Evolutionary conservation across 495 filamentous ascomycete genomes (phyloP), one percentile per base, ranked within the genome.

Genomic region (Lophium mytilinum): DNA sequence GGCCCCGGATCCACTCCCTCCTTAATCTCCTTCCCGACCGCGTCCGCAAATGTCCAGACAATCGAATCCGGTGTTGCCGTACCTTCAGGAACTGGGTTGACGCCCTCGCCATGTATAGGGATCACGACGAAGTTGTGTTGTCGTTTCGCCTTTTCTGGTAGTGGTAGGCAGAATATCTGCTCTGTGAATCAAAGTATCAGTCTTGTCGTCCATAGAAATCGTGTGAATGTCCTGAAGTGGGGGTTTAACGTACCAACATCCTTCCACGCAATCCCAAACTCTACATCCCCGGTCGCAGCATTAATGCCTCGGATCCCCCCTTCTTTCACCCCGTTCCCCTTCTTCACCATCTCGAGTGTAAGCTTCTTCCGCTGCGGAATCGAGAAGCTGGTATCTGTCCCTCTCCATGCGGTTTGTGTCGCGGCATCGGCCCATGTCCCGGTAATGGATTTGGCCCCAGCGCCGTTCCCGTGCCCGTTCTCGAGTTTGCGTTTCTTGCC

Each of bases 81-180:
- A 63, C 66, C 57, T 1, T 65, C 43, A 9, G 58, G 57, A 65
- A 66, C 41, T 73, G 76, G 71, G 62, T 75, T 57, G 69, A 89
- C 72, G 65, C 81, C 77, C 73, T 84, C 77, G 9, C 71, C 75
- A 42, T 73, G 72, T 17, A 75, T 68, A 4, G 92, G 89, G 56
- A 97, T 83, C 57, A 98, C 73, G 65, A 92, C 80, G 68, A 95
- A 96, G 66, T 93, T 95, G 75, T 86, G 83, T 67, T 95, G 90
- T 48, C 86, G 83, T 63, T 89, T 86, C 11, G 85, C 76, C 68
- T 96, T 96, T 56, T 97, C 93, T 1, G 93, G 93, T 0, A 95
- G 87, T 1, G 91, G 90, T 39, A 98, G 83, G 69, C 71, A 72
- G 59, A 74, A 67, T 21, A 69, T 61, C 56, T 92, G 86, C 58